phyloP scores from a whole-genome alignment of 805 yeast genomes.

The Pichia scutulata region DNA sequence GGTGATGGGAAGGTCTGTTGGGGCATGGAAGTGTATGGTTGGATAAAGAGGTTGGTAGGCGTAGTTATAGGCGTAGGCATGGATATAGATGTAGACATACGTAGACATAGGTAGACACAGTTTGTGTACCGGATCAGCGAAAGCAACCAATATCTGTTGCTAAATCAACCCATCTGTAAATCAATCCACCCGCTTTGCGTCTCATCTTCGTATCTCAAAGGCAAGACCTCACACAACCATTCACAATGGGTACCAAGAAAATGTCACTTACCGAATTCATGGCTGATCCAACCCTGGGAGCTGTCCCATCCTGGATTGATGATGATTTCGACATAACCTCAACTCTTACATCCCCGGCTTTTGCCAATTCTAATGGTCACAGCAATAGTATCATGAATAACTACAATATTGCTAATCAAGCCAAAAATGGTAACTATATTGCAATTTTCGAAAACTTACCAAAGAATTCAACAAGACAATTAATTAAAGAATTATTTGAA shows the following conservation, averaged over 20 bases:
- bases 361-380: neutral
- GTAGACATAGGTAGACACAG: too few relatives aligned
- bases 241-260: slow-evolving; percentile 28
- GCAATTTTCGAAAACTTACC: slow-evolving; percentile 45
- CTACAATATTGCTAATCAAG: too few relatives aligned
- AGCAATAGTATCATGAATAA: neutral
- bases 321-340: slow-evolving; percentile 61
- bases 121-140: too few relatives aligned
- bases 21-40: neutral
- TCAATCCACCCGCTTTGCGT: neutral
- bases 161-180: neutral
- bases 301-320: slow-evolving; percentile 46
- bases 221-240: neutral
- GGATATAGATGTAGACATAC: too few relatives aligned
- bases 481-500: slow-evolving; percentile 51
- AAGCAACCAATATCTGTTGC: too few relatives aligned
- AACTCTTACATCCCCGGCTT: slow-evolving; percentile 29
- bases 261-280: slow-evolving; percentile 41
- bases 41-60: neutral
- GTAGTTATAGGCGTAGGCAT: too few relatives aligned
- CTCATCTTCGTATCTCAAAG: slow-evolving; percentile 7
- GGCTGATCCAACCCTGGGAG: slow-evolving; percentile 37
- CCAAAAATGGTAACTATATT: slow-evolving; percentile 10
- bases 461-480: slow-evolving; percentile 40
- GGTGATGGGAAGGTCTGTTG: neutral